Conservation (phyloP, 805 yeast species). For the Yarrowia osloensis region DNA sequence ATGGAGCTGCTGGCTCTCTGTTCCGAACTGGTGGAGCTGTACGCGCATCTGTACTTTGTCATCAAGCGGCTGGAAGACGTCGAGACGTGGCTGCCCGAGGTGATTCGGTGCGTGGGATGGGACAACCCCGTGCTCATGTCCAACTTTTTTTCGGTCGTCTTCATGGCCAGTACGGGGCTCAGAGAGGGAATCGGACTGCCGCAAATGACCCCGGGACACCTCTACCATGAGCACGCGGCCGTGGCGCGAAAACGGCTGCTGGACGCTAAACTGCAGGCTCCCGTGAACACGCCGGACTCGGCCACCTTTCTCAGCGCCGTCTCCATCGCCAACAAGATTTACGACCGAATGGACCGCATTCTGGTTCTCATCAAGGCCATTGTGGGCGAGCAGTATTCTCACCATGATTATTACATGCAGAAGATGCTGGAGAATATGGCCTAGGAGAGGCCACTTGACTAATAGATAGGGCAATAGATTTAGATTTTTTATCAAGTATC, state of each 20-base stretch:
- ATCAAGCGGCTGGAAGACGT: constrained; percentile 39
- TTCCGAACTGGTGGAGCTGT: constrained; percentile 38
- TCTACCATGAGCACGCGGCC: constrained; percentile 31
- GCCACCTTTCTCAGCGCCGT: constrained; percentile 36
- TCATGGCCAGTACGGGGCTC: constrained; percentile 41
- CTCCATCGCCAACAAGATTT: constrained; percentile 38
- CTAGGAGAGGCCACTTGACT: too few relatives aligned
- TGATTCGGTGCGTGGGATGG: constrained; percentile 41
- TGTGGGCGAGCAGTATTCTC: constrained; percentile 43
- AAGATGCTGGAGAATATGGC: constrained; percentile 21
- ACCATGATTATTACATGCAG: constrained; percentile 34
- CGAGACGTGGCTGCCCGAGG: constrained; percentile 34
- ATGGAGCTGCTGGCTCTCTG: constrained; percentile 37
- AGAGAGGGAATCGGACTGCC: constrained; percentile 41
- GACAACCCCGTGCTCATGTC: constrained; percentile 38
- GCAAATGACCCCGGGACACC: constrained; percentile 40
- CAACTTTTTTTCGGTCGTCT: constrained; percentile 40
- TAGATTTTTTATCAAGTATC: too few relatives aligned
- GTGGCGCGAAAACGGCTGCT: neutral
- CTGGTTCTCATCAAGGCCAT: constrained; percentile 40
- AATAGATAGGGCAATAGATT: too few relatives aligned
- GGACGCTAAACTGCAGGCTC: neutral
- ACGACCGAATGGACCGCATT: constrained; percentile 42
- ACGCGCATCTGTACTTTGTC: constrained; percentile 37
- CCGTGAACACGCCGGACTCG: constrained; percentile 35